These are phyloP conservation scores for Eucalyptus decipiens DNA, from an alignment of 345 rosid species.

Conservation along the genomic window DNA sequence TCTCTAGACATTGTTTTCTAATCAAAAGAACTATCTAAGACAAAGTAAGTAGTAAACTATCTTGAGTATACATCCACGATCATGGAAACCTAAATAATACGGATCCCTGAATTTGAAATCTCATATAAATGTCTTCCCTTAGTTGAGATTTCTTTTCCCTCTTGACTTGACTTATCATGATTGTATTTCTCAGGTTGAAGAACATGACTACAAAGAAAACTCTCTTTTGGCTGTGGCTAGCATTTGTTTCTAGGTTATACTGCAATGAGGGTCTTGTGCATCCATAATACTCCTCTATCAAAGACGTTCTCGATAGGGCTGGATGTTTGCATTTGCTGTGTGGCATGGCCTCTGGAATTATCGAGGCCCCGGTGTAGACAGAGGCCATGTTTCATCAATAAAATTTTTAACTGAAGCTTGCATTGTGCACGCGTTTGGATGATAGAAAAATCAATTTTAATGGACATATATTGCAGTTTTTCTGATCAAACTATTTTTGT, in stretches of 20 bases:
- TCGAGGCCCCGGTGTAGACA: neutral
- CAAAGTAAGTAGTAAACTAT: too few relatives aligned
- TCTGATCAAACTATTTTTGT: neutral
- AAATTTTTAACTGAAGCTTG: too few relatives aligned
- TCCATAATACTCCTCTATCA: neutral
- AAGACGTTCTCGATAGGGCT: neutral
- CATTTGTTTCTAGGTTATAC: neutral
- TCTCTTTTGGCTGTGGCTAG: neutral
- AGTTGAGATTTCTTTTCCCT: neutral
- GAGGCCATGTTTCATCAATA: too few relatives aligned
- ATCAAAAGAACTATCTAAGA: too few relatives aligned
- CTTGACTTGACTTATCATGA: neutral
- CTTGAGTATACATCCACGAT: too few relatives aligned
- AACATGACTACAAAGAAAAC: neutral
- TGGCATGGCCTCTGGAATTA: neutral
- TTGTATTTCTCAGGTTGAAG: constrained; percentile 2
- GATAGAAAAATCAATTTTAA: neutral
- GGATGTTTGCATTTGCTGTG: neutral
- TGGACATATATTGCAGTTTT: neutral
- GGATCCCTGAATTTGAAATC: too few relatives aligned
- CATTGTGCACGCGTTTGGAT: too few relatives aligned
- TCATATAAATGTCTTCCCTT: too few relatives aligned
- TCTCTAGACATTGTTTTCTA: neutral
- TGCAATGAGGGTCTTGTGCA: neutral
- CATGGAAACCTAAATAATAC: too few relatives aligned